Evolutionary conservation across 75 land plant genomes (phyloP), one percentile per base, ranked within the genome.

Genomic region (Sequoia sempervirens): DNA sequence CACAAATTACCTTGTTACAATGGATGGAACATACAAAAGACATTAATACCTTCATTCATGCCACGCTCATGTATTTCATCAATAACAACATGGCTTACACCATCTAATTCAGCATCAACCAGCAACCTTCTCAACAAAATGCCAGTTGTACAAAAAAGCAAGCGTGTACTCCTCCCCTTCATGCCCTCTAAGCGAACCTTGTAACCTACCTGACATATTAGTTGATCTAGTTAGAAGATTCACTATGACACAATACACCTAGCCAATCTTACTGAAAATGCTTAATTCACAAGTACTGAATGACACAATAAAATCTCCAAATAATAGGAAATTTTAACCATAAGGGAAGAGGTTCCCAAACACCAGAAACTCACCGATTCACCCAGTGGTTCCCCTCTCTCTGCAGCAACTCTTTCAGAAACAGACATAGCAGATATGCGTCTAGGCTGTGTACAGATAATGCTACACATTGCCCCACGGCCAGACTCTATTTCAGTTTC

Each of bases 21-120:
- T 52, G 38, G 26, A 76, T 23, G 43, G 46, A 76, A 20, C 43
- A 76, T 40, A 11, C 1, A 4, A 20, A 78, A 78, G 66, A 54
- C 38, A 81, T 50, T 18, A 8, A 18, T 73, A 87, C 88, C 88
- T 89, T 90, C 91, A 86, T 90, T 90, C 91, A 90, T 90, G 38
- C 91, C 91, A 46, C 91, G 75, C 75, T 90, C 91, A 89, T 90
- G 91, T 45, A 90, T 90, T 76, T 89, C 90, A 76, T 84, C 90
- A 43, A 87, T 85, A 70, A 87, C 73, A 17, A 87, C 90, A 84
- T 89, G 90, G 30, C 80, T 87, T 50, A 89, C 86, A 81, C 83
- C 85, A 26, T 82, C 79, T 38, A 88, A 78, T 76, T 45, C 79
- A 26, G 84, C 85, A 66, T 88, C 89, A 20, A 83, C 72, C 34